A percentile compares a stretch with the other conserved stretches of the same genome.
Evolutionary conservation across 1,139 yeast species (phyloP).

Genomic region (Dujonia santamariae): DNA sequence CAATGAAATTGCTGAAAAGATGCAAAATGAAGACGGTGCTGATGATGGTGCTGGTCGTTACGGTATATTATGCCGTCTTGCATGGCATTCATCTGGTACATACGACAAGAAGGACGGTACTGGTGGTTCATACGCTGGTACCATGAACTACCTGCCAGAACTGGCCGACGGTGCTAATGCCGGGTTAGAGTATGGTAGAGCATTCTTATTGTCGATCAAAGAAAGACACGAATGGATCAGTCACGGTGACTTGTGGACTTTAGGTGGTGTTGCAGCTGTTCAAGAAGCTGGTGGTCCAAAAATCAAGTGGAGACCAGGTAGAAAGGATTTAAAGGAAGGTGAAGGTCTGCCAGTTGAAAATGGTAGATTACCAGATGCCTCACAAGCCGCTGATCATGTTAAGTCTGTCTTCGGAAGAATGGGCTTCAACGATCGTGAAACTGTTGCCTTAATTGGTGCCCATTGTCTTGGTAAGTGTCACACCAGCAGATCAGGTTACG

Average conservation of each 20-base stretch:
- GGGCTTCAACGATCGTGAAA: constrained; percentile 80
- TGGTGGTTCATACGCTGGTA: constrained; percentile 86
- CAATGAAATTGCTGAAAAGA: constrained; percentile 72
- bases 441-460: constrained; percentile 85
- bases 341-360: constrained; percentile 49
- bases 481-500: constrained; percentile 63
- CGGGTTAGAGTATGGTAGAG: constrained; percentile 66
- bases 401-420: constrained; percentile 63
- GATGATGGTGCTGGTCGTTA: constrained; percentile 74
- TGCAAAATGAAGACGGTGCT: constrained; percentile 74
- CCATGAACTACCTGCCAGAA: constrained; percentile 73
- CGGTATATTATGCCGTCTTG: constrained; percentile 57
- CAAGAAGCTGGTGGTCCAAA: constrained; percentile 89
- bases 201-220: constrained; percentile 60
- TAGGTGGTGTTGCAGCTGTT: constrained; percentile 81
- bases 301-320: constrained; percentile 84
- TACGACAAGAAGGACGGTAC: constrained; percentile 51
- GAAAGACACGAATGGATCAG: constrained; percentile 72
- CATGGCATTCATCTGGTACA: constrained; percentile 79
- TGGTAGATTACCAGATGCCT: constrained; percentile 81
- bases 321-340: constrained; percentile 44
- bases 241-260: constrained; percentile 84
- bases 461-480: constrained; percentile 85
- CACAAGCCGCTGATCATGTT: constrained; percentile 66
- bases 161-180: constrained; percentile 68